Conservation (phyloP, 2,329 filamentous ascomycete species). For the Fusarium proliferatum region DNA sequence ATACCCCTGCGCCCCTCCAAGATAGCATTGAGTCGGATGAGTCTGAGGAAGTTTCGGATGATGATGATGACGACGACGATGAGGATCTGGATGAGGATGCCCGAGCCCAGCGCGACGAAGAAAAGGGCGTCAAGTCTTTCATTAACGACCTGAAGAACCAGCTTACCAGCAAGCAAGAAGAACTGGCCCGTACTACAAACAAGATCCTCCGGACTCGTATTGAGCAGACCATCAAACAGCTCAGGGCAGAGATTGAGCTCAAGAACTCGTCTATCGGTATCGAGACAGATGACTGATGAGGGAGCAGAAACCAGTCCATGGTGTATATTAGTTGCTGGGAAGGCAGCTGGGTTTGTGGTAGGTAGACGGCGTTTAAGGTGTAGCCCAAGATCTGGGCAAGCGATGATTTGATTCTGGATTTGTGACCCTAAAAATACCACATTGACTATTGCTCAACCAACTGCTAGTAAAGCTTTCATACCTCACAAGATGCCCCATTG, state of each 20-base stretch:
- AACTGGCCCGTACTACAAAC: conserved; percentile 57
- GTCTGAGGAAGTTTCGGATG: conserved; percentile 53
- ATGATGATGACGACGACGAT: conserved; percentile 65
- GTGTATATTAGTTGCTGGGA: neutral
- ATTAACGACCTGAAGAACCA: conserved; percentile 64
- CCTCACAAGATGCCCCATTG: neutral
- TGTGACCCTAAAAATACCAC: conserved; percentile 39
- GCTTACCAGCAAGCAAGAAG: conserved; percentile 57
- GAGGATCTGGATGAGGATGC: conserved; percentile 67
- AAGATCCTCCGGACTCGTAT: conserved; percentile 63
- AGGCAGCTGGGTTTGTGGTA: neutral
- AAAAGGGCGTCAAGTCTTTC: conserved; percentile 66
- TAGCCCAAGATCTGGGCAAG: conserved; percentile 12
- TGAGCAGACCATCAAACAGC: conserved; percentile 61
- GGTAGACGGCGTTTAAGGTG: conserved; percentile 33
- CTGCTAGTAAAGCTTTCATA: neutral
- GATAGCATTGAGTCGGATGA: conserved; percentile 58
- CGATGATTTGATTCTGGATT: conserved; percentile 23
- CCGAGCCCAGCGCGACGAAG: conserved; percentile 60
- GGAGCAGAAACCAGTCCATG: neutral
- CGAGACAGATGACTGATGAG: conserved; percentile 50
- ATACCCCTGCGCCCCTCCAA: conserved; percentile 59
- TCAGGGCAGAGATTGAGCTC: conserved; percentile 58
- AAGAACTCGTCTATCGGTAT: conserved; percentile 59
- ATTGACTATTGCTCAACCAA: conserved; percentile 16